Percentiles rank a stretch among this genome's conserved stretches.
phyloP scores from a whole-genome alignment of 106 monocot genomes.

The Dioscorea zingiberensis region DNA sequence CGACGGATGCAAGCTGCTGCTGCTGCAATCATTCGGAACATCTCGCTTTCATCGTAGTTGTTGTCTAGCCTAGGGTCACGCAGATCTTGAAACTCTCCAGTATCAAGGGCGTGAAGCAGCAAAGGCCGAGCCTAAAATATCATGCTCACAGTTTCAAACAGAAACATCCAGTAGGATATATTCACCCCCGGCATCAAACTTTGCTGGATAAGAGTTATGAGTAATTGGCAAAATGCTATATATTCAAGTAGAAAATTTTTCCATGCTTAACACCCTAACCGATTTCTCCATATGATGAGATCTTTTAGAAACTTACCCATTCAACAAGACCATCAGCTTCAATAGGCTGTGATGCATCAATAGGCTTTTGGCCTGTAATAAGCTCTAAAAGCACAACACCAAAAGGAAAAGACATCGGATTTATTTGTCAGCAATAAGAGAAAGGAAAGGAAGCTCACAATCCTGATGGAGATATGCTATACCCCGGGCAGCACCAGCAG shows the following conservation, averaged over 20 bases:
- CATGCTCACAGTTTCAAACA: background rate
- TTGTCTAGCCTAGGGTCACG: conserved; percentile 62
- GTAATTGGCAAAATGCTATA: background rate
- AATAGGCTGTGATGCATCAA: conserved; percentile 58
- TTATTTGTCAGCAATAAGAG: conserved; percentile 37
- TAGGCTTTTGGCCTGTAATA: conserved; percentile 66
- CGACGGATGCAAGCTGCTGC: conserved; percentile 88
- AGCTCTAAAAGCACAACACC: conserved; percentile 80
- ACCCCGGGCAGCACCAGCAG: conserved; percentile 89
- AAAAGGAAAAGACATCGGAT: conserved; percentile 75
- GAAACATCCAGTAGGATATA: background rate
- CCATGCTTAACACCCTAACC: background rate
- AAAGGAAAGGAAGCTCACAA: conserved; percentile 37
- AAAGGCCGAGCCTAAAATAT: conserved; percentile 75
- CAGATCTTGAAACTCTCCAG: conserved; percentile 53
- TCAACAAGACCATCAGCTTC: conserved; percentile 84
- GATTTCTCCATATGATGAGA: background rate
- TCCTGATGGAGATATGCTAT: conserved; percentile 92
- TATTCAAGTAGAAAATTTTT: background rate
- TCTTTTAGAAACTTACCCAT: conserved; percentile 39
- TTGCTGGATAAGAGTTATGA: background rate
- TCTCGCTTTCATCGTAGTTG: conserved; percentile 61
- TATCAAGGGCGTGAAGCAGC: conserved; percentile 54
- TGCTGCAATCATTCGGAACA: conserved; percentile 90
- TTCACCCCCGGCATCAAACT: too few species aligned